Conservation (phyloP, 2,329 filamentous ascomycete genomes). For the Cytospora schulzeri region DNA sequence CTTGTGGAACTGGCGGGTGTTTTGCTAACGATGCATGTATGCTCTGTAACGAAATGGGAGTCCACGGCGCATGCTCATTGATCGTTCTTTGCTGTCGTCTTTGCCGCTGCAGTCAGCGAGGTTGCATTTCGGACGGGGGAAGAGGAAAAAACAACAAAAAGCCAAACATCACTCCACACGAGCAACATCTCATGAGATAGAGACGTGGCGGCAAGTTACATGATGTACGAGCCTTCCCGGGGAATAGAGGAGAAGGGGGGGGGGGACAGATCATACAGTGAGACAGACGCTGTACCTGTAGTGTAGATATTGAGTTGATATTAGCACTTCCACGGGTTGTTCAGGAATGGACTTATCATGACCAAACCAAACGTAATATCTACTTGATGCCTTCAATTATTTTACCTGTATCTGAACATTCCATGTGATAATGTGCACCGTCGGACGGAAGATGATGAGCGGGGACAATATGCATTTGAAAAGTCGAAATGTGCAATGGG, state of each 20-base stretch:
- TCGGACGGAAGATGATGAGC: background rate
- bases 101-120: background rate
- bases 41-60: background rate
- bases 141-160: background rate
- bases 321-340: background rate
- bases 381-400: background rate
- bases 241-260: too few relatives aligned
- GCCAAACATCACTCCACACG: background rate
- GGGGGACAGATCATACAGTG: background rate
- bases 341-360: background rate
- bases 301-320: background rate
- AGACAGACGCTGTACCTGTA: background rate
- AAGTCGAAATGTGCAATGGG: background rate
- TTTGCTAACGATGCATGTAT: background rate
- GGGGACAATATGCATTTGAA: background rate
- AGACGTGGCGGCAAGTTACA: background rate
- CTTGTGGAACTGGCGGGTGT: background rate
- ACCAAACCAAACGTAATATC: background rate
- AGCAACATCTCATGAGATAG: background rate
- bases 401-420: background rate
- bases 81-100: background rate
- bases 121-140: constrained; percentile 3
- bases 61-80: background rate
- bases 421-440: background rate
- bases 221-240: background rate